Evolutionary conservation across 306 rosid species (phyloP).

Genomic region (Pyrus communis): DNA sequence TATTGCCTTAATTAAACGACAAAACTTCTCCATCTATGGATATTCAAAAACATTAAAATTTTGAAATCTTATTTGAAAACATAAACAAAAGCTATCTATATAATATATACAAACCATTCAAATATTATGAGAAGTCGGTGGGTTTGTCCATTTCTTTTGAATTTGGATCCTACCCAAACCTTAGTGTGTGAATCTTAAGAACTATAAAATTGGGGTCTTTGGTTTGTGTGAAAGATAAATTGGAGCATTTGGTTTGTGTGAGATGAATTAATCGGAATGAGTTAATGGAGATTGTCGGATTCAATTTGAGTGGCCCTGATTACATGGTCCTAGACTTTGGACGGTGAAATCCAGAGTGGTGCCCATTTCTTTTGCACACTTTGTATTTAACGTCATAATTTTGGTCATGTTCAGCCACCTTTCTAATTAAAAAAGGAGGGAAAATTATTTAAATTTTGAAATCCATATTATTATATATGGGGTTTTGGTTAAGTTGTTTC

Average conservation of each 20-base stretch:
- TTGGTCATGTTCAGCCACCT: background rate
- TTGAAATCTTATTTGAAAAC: too few relatives aligned
- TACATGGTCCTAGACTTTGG: fast-evolving
- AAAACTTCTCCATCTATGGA: background rate
- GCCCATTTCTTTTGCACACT: slow-evolving; percentile 12
- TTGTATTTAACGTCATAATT: background rate
- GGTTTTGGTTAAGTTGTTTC: slow-evolving; percentile 27
- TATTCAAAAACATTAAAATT: background rate
- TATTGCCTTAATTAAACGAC: background rate
- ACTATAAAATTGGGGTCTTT: too few relatives aligned
- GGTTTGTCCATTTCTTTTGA: slow-evolving; percentile 16
- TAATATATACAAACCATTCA: background rate
- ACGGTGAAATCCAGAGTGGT: background rate
- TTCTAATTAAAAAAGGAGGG: background rate
- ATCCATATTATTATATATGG: background rate
- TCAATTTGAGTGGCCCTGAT: too few relatives aligned
- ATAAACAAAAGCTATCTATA: background rate
- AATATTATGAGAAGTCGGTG: background rate
- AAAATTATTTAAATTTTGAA: background rate
- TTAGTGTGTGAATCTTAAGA: too few relatives aligned
- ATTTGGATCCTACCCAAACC: too few relatives aligned
- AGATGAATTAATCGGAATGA: too few relatives aligned
- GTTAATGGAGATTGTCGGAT: too few relatives aligned
- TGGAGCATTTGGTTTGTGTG: too few relatives aligned
- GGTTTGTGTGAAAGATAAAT: too few relatives aligned